phyloP scores from a whole-genome alignment of 2,329 filamentous ascomycete species.

The Scedosporium boydii region DNA sequence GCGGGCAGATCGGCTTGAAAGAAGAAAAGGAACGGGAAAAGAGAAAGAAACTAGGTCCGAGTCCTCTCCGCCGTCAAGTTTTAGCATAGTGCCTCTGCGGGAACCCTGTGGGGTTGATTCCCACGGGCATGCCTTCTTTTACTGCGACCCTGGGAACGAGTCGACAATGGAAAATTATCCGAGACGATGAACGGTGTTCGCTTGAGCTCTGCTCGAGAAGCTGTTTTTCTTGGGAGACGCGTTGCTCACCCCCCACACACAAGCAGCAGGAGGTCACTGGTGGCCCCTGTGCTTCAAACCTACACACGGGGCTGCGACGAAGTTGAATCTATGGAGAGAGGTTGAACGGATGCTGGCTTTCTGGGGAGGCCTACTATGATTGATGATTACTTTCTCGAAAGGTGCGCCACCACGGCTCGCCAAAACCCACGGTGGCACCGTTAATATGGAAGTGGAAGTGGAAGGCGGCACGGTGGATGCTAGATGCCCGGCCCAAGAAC shows the following conservation, averaged over 20 bases:
- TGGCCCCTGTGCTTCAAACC: no score
- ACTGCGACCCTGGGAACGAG: neutral
- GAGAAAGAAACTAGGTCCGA: no score
- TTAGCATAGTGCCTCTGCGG: no score
- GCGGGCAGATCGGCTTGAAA: no score
- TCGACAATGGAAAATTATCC: neutral
- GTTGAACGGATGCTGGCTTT: no score
- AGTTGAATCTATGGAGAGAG: no score
- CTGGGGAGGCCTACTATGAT: neutral
- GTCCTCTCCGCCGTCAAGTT: no score
- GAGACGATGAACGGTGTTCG: neutral
- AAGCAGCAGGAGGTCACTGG: neutral
- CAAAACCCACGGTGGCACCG: neutral
- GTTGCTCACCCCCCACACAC: no score
- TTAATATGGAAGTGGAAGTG: neutral
- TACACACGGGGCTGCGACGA: no score
- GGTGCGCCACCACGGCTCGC: neutral
- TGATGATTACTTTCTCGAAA: neutral
- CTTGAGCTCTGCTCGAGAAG: neutral
- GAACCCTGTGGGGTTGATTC: no score
- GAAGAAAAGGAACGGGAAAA: no score
- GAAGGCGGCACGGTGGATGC: neutral
- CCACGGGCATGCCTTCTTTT: neutral
- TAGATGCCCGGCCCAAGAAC: neutral
- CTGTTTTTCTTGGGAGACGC: no score